Conservation (phyloP, 2,329 filamentous ascomycete species). For the Hypoxylon sp. region DNA sequence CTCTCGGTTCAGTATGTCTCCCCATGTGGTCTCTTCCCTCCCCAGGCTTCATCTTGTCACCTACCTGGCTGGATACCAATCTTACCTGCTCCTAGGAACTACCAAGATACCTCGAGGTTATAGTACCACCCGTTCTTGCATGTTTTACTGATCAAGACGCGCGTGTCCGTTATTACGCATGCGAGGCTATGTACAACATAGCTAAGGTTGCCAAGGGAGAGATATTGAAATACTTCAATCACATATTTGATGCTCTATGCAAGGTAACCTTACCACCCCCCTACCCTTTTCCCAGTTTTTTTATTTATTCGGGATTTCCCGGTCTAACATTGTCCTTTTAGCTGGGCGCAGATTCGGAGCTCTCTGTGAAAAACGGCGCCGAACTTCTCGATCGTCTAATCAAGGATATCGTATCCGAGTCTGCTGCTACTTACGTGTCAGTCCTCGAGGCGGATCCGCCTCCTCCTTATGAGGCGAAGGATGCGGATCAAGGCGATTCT, state of each 20-base stretch:
- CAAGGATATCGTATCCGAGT: constrained; percentile 96
- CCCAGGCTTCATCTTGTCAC: neutral
- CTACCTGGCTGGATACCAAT: constrained; percentile 13
- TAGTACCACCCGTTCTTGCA: constrained; percentile 94
- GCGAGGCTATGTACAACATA: constrained; percentile 99
- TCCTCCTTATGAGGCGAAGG: constrained; percentile 61
- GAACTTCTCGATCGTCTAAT: constrained; percentile 94
- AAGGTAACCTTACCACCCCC: constrained; percentile 73
- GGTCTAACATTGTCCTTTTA: constrained; percentile 53
- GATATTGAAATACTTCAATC: constrained; percentile 96
- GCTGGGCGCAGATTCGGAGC: constrained; percentile 94
- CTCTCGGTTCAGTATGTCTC: constrained; percentile 82
- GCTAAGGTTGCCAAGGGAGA: constrained; percentile 99
- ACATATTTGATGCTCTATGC: constrained; percentile 96
- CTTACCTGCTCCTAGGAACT: constrained; percentile 73
- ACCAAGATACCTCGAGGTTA: constrained; percentile 89
- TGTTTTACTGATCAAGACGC: constrained; percentile 99
- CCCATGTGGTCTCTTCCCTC: constrained; percentile 3
- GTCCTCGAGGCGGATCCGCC: constrained; percentile 72
- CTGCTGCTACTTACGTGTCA: constrained; percentile 93
- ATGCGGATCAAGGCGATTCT: constrained; percentile 52
- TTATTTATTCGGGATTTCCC: too few relatives aligned
- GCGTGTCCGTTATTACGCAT: constrained; percentile 95
- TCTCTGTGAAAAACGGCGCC: constrained; percentile 98
- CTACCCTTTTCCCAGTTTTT: neutral